A percentile compares a stretch with the other conserved stretches of the same genome.
Conservation (phyloP, 192 early-diverging fungal genomes). For the Linnemannia elongata region DNA sequence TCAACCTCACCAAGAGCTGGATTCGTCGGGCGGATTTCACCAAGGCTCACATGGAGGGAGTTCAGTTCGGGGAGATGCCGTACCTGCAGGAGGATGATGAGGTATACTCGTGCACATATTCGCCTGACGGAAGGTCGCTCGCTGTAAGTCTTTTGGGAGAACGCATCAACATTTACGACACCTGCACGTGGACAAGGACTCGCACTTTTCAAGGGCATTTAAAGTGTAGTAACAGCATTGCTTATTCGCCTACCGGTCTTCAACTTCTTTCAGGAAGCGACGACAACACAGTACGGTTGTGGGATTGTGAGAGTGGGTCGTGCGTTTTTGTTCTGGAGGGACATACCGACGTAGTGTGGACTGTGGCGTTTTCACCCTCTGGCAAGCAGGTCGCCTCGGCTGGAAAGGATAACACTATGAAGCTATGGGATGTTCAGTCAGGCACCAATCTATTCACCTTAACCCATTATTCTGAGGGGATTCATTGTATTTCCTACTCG, state of each 20-base stretch:
- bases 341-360: background rate
- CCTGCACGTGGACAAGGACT: background rate
- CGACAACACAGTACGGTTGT: background rate
- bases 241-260: background rate
- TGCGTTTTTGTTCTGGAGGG: background rate
- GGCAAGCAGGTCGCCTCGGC: background rate
- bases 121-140: background rate
- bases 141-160: background rate
- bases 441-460: background rate
- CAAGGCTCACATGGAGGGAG: slow-evolving; percentile 1
- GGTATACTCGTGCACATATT: background rate
- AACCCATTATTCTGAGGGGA: too few species aligned
- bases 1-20: slow-evolving; percentile 8
- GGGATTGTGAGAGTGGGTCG: background rate
- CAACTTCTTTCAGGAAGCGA: background rate
- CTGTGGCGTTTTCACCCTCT: background rate
- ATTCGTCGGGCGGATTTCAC: background rate
- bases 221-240: background rate
- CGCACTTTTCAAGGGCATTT: background rate
- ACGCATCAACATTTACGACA: background rate
- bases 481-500: too few species aligned
- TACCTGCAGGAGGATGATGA: background rate
- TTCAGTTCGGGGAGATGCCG: background rate
- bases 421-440: background rate
- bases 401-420: background rate